Conservation (phyloP, 2,329 filamentous ascomycete genomes). For the Clonostachys rosea region DNA sequence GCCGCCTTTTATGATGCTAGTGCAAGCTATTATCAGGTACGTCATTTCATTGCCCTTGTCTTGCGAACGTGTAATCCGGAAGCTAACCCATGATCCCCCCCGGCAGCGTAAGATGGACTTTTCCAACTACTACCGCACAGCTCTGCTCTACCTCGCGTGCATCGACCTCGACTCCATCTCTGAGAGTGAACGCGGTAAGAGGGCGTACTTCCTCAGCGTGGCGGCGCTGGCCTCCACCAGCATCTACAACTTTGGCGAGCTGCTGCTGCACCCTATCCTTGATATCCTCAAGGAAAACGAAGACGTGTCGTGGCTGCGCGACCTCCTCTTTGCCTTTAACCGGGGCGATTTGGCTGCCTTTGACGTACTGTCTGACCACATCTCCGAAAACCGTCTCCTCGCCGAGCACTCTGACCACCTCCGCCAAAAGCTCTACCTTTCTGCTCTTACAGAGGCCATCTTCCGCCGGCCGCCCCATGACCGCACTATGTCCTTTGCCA, state of each 20-base stretch:
- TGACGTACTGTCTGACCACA: constrained; percentile 75
- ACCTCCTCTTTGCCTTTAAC: constrained; percentile 97
- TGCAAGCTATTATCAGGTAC: constrained; percentile 84
- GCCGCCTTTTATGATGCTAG: constrained; percentile 95
- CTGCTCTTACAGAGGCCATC: constrained; percentile 90
- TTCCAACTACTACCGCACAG: constrained; percentile 94
- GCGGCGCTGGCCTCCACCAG: constrained; percentile 88
- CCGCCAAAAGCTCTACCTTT: constrained; percentile 97
- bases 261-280: constrained; percentile 95
- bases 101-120: constrained; percentile 76
- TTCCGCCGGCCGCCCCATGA: constrained; percentile 95
- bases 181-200: constrained; percentile 68
- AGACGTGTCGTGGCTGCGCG: constrained; percentile 80
- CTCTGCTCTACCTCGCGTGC: constrained; percentile 94
- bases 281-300: constrained; percentile 69
- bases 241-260: constrained; percentile 99
- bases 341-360: constrained; percentile 87
- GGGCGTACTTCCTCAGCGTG: constrained; percentile 89
- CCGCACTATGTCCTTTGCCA: constrained; percentile 85
- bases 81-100: constrained; percentile 16
- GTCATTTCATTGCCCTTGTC: not conserved
- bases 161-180: constrained; percentile 77
- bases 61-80: constrained; percentile 15
- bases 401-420: constrained; percentile 77
- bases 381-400: constrained; percentile 75